Evolutionary conservation across 805 yeast species (phyloP), one percentile per base, ranked within the genome.

Genomic region (Kuraishia molischiana): DNA sequence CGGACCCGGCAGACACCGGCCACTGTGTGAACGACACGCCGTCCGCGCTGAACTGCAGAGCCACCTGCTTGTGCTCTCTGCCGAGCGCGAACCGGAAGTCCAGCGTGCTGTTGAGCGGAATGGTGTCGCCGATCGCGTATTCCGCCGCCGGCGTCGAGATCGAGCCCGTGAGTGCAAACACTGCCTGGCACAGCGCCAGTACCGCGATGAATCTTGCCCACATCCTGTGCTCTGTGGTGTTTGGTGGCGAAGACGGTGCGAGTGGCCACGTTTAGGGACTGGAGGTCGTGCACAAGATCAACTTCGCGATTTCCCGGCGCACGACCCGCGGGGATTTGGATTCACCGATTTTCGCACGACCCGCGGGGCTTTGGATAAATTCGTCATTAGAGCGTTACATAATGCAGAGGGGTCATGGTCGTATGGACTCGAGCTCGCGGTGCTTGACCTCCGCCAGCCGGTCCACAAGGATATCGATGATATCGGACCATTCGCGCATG

Each of bases 401-500:
- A n/a, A n/a, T n/a, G n/a, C n/a, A n/a, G n/a, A n/a, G n/a, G n/a
- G 10, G 8, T 22, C 26, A 22, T 22, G 26, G 11, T 22, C 11
- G 26, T 22, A 22, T 22, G 26, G 26, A 22, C 26, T 22, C 26
- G 10, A 8, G 10, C 26, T 22, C 26, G 10, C 11, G 8, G 11
- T 8, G 10, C 32, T 35, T 72, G 61, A 40, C 77, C 69, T 45
- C 79, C 75, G 45, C 77, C 42, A 87, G 62, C 53, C 79, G 81
- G 59, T 78, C 67, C 17, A 84, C 94, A 35, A 85, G 69, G 49
- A 78, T 77, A 53, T 87, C 94, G 15, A 87, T 95, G 49, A 92
- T 81, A 56, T 89, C 97, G 55, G 85, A 83, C 77, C 94, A 86
- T 50, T 92, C 97, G 80, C 89, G 82, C 97, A 92, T 92, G 38